A percentile compares a stretch with the other conserved stretches of the same genome.
phyloP scores from a whole-genome alignment of 805 yeast genomes.

The Candida peoriensis region DNA sequence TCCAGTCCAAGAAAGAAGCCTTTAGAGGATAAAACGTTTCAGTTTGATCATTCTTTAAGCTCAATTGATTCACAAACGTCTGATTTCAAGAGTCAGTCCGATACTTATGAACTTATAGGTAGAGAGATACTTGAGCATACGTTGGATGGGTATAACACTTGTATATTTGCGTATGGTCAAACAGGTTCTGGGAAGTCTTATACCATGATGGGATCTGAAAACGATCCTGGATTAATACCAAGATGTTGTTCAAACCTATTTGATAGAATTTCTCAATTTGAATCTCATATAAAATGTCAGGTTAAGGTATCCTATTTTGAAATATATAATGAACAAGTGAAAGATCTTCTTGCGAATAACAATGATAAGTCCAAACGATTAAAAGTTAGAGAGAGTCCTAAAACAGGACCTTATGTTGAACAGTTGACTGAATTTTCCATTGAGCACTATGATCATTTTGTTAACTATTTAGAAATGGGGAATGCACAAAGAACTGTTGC shows the following conservation, averaged over 20 bases:
- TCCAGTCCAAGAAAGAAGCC: slow-evolving; percentile 10
- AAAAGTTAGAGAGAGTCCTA: slow-evolving; percentile 60
- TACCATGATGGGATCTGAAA: slow-evolving; percentile 65
- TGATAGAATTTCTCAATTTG: slow-evolving; percentile 28
- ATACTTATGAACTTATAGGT: slow-evolving; percentile 52
- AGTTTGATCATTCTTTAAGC: slow-evolving; percentile 49
- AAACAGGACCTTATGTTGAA: slow-evolving; percentile 70
- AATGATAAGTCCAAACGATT: slow-evolving; percentile 6
- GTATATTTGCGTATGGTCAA: slow-evolving; percentile 76
- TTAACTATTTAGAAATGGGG: slow-evolving; percentile 44
- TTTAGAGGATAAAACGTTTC: slow-evolving; percentile 31
- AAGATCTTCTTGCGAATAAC: slow-evolving; percentile 44
- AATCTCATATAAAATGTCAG: slow-evolving; percentile 32
- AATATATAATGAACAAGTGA: slow-evolving; percentile 72
- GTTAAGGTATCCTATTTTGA: slow-evolving; percentile 62
- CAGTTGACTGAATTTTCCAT: slow-evolving; percentile 50
- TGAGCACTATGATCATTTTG: slow-evolving; percentile 43
- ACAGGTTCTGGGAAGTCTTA: slow-evolving; percentile 33
- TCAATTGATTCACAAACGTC: slow-evolving; percentile 33
- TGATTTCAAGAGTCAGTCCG: slow-evolving; percentile 41
- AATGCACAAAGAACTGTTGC: slow-evolving; percentile 60
- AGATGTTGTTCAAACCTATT: slow-evolving; percentile 50
- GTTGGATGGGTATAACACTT: slow-evolving; percentile 65
- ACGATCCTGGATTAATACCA: slow-evolving; percentile 63
- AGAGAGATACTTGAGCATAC: slow-evolving; percentile 56